These are phyloP conservation scores for Adansonia madagascariensis DNA, from an alignment of 441 rosid genomes.

Conservation along the genomic window DNA sequence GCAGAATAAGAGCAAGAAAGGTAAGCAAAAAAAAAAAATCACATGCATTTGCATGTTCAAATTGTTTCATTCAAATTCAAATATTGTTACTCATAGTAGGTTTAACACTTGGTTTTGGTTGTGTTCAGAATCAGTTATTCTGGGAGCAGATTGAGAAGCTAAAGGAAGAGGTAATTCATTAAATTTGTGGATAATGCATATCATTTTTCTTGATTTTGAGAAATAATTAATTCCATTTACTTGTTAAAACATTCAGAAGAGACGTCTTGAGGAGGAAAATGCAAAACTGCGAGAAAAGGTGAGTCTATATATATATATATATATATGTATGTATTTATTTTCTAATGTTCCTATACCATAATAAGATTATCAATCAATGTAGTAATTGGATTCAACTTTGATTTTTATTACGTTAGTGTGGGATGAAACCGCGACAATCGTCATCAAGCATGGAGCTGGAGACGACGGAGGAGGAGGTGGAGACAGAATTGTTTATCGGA, in stretches of 20 bases:
- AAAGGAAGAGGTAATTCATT: slow-evolving; percentile 54
- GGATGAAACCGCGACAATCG: slow-evolving; percentile 27
- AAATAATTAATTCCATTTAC: neutral
- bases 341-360: no score
- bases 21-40: slow-evolving; percentile 30
- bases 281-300: slow-evolving; percentile 46
- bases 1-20: slow-evolving; percentile 75
- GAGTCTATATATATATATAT: neutral
- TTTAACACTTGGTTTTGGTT: neutral
- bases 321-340: no score
- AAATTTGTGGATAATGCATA: neutral
- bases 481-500: slow-evolving; percentile 69
- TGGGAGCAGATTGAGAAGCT: slow-evolving; percentile 65
- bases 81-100: neutral
- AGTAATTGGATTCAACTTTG: neutral
- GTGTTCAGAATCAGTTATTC: slow-evolving; percentile 57
- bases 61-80: neutral
- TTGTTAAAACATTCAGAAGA: slow-evolving; percentile 45
- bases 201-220: neutral
- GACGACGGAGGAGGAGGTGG: slow-evolving; percentile 30
- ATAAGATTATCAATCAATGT: neutral
- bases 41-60: neutral
- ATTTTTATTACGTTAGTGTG: slow-evolving; percentile 28
- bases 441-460: slow-evolving; percentile 38
- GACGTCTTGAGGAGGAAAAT: slow-evolving; percentile 49